Base-by-base conservation (phyloP, 805 yeast species). In the Cyberlindnera veronae region DNA sequence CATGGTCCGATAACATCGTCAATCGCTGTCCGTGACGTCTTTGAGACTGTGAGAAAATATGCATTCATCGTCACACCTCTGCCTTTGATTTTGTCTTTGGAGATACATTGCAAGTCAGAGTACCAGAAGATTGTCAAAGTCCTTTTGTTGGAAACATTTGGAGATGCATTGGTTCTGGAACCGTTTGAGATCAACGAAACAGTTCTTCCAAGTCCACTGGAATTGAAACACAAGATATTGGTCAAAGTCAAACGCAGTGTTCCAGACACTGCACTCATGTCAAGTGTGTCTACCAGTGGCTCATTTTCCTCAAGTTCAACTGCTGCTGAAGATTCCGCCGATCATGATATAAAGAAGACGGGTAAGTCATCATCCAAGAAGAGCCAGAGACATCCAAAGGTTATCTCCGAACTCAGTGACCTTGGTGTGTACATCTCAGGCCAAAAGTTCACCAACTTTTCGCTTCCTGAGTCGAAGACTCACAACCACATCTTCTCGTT, bases 1-100 rank as follows among this genome's bases (percentile, higher is more conserved):
- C 99, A 93, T 61, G 99, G 99, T 0, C 78, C 95, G 0, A 76
- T 93, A 46, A 87, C 98, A 0, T 71, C 81, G 0, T 76, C 91
- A 1, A 76, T 91, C 10, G 75, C 79, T 2, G 72, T 91, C 22
- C 59, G 67, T 10, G 81, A 80, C 48, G 97, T 89, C 3, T 61
- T 88, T 3, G 76, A 74, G 28, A 77, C 88, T 0, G 77, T 95
- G 10, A 73, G 81, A 50, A 86, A 87, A 58, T 87, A 87, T 60
- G 95, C 96, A 0, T 93, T 95, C 57, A 79, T 86, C n/a, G 69
- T 89, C 0, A 76, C 96, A 0, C 90, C 93, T 1, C 82, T 72
- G 41, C 99, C 99, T 0, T 67, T 93, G 29, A 82, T 93, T 8
- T 53, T 93, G 13, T 89, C 97, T 3, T 69, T 93, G 19, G 99